phyloP scores from a whole-genome alignment of 2,329 filamentous ascomycete species.

The Septoria linicola region DNA sequence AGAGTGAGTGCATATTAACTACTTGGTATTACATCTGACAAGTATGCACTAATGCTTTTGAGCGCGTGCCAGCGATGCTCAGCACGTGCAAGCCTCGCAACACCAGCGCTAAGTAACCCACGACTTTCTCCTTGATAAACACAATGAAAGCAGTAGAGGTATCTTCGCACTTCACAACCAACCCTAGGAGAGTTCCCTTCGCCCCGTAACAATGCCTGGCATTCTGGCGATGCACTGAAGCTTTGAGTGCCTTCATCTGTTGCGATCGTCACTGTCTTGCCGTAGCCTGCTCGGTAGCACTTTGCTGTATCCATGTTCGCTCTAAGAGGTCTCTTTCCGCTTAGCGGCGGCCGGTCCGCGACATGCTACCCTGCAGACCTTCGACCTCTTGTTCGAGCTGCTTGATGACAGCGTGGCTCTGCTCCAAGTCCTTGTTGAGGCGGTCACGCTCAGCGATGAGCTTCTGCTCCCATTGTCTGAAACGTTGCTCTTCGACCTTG shows the following conservation, averaged over 20 bases:
- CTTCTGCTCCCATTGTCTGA: slow-evolving; percentile 99
- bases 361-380: slow-evolving; percentile 66
- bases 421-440: slow-evolving; percentile 99
- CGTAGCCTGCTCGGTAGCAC: slow-evolving; percentile 18
- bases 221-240: slow-evolving; percentile 11
- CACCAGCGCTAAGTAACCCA: slow-evolving; percentile 20
- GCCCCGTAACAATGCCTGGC: slow-evolving; percentile 20
- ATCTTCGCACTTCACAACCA: slow-evolving; percentile 25
- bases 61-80: slow-evolving; percentile 21
- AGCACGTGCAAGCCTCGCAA: slow-evolving; percentile 24
- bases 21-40: slow-evolving; percentile 22
- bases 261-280: slow-evolving; percentile 23
- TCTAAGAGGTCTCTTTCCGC: not conserved
- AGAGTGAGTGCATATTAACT: slow-evolving; percentile 1
- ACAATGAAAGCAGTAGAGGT: slow-evolving; percentile 31
- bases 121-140: slow-evolving; percentile 21
- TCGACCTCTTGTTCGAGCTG: slow-evolving; percentile 90
- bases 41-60: slow-evolving; percentile 19
- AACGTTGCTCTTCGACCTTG: slow-evolving; percentile 99
- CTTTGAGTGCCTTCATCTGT: slow-evolving; percentile 16
- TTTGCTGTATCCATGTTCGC: slow-evolving; percentile 10
- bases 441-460: slow-evolving; percentile 97
- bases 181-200: slow-evolving; percentile 15
- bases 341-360: slow-evolving; percentile 37
- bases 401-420: slow-evolving; percentile 90